Percentiles rank a stretch among this genome's conserved stretches.
phyloP scores from a whole-genome alignment of 306 rosid species.

The Oxytropis ochrocephala region DNA sequence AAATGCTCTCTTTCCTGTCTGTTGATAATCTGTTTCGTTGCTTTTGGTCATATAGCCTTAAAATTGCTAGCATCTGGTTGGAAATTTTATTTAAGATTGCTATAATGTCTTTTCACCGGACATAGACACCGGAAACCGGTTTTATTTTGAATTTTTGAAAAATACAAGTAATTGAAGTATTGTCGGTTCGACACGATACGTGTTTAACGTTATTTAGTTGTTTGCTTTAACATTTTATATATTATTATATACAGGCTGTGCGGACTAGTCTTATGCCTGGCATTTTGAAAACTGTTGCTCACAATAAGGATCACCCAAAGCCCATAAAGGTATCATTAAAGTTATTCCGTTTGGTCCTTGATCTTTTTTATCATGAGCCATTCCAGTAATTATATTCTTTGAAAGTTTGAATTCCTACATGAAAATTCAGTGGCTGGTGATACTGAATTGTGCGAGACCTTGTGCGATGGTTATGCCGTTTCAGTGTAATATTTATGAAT shows the following conservation, averaged over 20 bases:
- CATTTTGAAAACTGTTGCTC: conserved; percentile 72
- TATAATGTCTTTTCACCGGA: no score
- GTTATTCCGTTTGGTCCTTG: neutral
- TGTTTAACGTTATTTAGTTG: neutral
- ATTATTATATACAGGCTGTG: conserved; percentile 43
- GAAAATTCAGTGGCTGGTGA: neutral
- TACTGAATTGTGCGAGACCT: neutral
- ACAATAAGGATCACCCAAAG: conserved; percentile 91
- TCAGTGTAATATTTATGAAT: neutral
- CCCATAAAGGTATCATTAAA: conserved; percentile 68
- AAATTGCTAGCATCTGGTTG: neutral
- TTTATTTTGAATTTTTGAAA: no score
- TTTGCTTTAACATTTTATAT: neutral
- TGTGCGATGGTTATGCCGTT: neutral
- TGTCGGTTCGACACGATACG: no score
- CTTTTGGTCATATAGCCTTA: neutral
- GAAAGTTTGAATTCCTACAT: neutral
- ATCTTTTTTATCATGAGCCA: neutral
- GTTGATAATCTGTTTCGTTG: neutral
- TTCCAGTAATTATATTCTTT: neutral
- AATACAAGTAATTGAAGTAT: no score
- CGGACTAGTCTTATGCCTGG: conserved; percentile 91
- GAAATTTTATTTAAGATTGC: neutral
- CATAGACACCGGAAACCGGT: no score
- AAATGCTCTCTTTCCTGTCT: neutral